Evolutionary conservation across 192 early-diverging fungal genomes (phyloP), one percentile per base, ranked within the genome.

Genomic region (Dissophora globulifera): DNA sequence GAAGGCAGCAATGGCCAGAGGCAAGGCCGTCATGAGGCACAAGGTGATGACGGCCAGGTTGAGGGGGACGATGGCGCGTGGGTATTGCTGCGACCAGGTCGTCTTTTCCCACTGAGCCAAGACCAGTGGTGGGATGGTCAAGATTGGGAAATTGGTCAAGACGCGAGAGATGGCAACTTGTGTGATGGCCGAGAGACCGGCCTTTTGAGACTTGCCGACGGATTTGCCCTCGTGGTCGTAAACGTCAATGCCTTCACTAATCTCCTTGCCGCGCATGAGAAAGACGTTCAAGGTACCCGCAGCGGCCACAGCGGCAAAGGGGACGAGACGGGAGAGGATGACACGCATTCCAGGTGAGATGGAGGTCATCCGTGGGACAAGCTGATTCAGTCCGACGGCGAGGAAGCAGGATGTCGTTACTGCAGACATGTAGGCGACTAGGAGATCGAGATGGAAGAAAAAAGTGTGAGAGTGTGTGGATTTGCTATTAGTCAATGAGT

Each of bases 211-310:
- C 54, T 91, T 92, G 11, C 92, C 93, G 3, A 91, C 78, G 4
- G 76, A 78, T 26, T 85, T 84, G 12, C 91, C 91, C 15, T 93
- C 78, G 6, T 81, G 60, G 60, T 91, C 87, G 50, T 83, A 84
- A 1, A 93, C 91, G 46, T 88, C 80, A 53, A 93, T 93, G n/a
- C 93, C 93, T 43, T 93, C 86, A 26, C 87, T 79, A 50, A 94
- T 70, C 54, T 94, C 93, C 64, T 94, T 94, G 52, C 84, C 81
- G n/a, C 93, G 78, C 93, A 94, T 94, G 65, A 94, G 78, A 55
- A 92, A 89, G 6, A 94, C 92, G 50, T 94, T 94, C 41, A 92
- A 82, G 20, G 92, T 92, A 62, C 93, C 93, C 26, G 93, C 93
- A 19, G 89, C 82, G 1, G 91, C 91, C 6, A 94, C 93, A 32